Conservation (phyloP, 805 yeast genomes). For the Suhomyces canberraensis region DNA sequence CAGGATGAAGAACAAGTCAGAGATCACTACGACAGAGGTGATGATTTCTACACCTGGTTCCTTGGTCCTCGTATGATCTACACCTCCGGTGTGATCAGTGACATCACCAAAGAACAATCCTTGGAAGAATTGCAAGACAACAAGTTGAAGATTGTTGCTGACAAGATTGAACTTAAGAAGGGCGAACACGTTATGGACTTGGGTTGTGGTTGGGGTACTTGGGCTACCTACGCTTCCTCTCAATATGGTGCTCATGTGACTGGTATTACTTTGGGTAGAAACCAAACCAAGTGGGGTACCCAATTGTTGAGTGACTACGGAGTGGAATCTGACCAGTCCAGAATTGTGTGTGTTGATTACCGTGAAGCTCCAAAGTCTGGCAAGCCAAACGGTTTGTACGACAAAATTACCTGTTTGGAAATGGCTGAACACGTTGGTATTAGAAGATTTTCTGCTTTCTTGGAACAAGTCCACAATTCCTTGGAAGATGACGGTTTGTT, state of each 20-base stretch:
- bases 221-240: slow-evolving; percentile 78
- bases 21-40: slow-evolving; percentile 95
- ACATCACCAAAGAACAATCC: slow-evolving; percentile 56
- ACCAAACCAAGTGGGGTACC: slow-evolving; percentile 90
- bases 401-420: slow-evolving; percentile 87
- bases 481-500: slow-evolving; percentile 90
- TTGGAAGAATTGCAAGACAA: slow-evolving; percentile 84
- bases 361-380: slow-evolving; percentile 79
- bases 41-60: slow-evolving; percentile 92
- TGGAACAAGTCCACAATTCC: slow-evolving; percentile 78
- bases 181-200: slow-evolving; percentile 79
- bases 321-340: slow-evolving; percentile 63
- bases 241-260: slow-evolving; percentile 83
- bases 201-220: slow-evolving; percentile 97
- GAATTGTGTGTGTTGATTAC: slow-evolving; percentile 80
- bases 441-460: slow-evolving; percentile 71
- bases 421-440: slow-evolving; percentile 97
- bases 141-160: slow-evolving; percentile 83
- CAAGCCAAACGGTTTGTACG: slow-evolving; percentile 50
- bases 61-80: slow-evolving; percentile 93
- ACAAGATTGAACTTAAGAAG: slow-evolving; percentile 68
- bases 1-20: slow-evolving; percentile 97
- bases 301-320: slow-evolving; percentile 65
- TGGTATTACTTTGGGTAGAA: slow-evolving; percentile 85
- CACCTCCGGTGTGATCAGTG: slow-evolving; percentile 81